Evolutionary conservation across 140 eudicot genomes (phyloP).

Genomic region (Cichorium intybus): DNA sequence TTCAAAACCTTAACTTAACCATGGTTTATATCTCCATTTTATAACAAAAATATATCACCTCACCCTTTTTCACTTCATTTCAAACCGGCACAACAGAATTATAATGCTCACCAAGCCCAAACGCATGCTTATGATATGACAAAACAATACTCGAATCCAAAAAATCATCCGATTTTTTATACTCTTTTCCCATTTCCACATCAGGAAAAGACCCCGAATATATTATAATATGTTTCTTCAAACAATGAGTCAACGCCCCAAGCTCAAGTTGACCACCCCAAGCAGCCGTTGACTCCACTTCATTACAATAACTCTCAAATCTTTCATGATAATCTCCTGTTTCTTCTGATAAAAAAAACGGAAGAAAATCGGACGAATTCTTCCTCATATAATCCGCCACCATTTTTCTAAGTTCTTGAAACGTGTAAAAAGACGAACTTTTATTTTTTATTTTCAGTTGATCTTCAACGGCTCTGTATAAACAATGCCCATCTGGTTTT

Average conservation of each 20-base stretch:
- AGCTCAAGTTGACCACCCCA: conserved; percentile 53
- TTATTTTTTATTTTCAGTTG: conserved; percentile 64
- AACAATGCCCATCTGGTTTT: conserved; percentile 95
- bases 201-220: conserved; percentile 96
- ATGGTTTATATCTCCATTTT: conserved; percentile 14
- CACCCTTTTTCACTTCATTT: not conserved
- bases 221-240: conserved; percentile 64
- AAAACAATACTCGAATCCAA: conserved; percentile 59
- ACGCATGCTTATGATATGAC: conserved; percentile 91
- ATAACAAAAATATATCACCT: conserved; percentile 13
- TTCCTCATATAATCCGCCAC: conserved; percentile 85
- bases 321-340: conserved; percentile 39
- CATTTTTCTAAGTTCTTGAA: conserved; percentile 74
- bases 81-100: conserved; percentile 65
- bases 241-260: conserved; percentile 71
- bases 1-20: conserved; percentile 12
- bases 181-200: conserved; percentile 99
- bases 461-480: conserved; percentile 91
- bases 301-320: conserved; percentile 43
- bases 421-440: conserved; percentile 57
- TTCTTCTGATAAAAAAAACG: conserved; percentile 57
- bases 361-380: conserved; percentile 67
- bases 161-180: conserved; percentile 56
- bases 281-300: conserved; percentile 46
- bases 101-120: conserved; percentile 98